Evolutionary conservation across 1,284 basidiomycete genomes (phyloP), one percentile per base, ranked within the genome.

Genomic region (Caloboletus firmus): DNA sequence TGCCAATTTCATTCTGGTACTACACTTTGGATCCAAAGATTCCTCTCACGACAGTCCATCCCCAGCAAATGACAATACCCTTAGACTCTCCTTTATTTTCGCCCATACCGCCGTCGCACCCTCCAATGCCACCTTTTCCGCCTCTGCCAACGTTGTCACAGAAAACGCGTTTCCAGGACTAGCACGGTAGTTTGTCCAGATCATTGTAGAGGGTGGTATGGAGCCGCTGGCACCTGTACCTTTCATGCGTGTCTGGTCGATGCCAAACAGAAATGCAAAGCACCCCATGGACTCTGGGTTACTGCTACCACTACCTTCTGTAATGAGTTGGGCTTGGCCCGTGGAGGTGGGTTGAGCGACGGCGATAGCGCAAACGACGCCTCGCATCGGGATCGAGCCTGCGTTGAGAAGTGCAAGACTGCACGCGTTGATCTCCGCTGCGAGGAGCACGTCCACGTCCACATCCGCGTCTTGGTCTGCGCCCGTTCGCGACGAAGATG

Each of bases 201-300:
- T 68, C 47, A 77, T 62, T 31, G 62, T 59, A 9, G 61, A 57
- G 4, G 42, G 65, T 7, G 48, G 62, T 43, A 59, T 46, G 2
- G 22, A 10, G 26, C 24, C 15, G 8, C 22, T 17, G 13, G 7
- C 11, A 1, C 10, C 36, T 12, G 59, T 56, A 30, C 61, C 66
- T 11, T 45, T 45, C 5, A 18, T 2, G 5, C 24, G 8, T 2
- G 26, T 39, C 0, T 24, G 59, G 36, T 61, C 68, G 10, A 72
- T 64, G 4, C 79, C 74, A 67, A 88, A 85, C 49, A 87, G 63
- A 66, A 89, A 90, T 1, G 84, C 87, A 61, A 91, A 89, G 59
- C 80, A 82, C 0, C 83, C 87, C 0, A 31, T 20, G 17, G 30
- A 35, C 10, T 30, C 46, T 26, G 30, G 10, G 10, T 9, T 15